A percentile compares a stretch with the other conserved stretches of the same genome.
phyloP scores from a whole-genome alignment of 441 rosid genomes.

The Mallotus repandus region DNA sequence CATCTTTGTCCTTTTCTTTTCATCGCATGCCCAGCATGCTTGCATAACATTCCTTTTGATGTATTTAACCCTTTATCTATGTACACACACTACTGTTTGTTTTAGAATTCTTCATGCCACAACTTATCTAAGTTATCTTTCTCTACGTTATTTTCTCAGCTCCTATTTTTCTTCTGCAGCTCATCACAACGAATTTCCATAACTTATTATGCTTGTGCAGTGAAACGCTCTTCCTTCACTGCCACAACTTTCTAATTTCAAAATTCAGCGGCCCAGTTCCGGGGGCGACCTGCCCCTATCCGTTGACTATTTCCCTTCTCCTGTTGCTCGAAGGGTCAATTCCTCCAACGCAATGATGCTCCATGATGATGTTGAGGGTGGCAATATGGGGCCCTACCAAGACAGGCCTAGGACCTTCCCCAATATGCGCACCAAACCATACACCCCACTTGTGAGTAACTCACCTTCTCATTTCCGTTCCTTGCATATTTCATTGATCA shows the following conservation, averaged over 20 bases:
- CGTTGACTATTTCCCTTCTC: constrained; percentile 45
- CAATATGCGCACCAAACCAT: constrained; percentile 79
- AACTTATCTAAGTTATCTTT: too few relatives aligned
- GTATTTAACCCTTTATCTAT: too few relatives aligned
- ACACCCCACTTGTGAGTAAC: constrained; percentile 62
- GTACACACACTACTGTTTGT: too few relatives aligned
- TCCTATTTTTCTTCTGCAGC: too few relatives aligned
- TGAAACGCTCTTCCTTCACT: constrained; percentile 25
- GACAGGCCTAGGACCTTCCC: constrained; percentile 93
- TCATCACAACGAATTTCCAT: too few relatives aligned
- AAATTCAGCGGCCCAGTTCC: constrained; percentile 67
- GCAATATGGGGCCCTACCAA: constrained; percentile 62
- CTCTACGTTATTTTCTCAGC: too few relatives aligned
- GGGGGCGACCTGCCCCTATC: constrained; percentile 66
- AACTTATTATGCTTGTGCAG: not conserved
- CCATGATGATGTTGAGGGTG: constrained; percentile 82
- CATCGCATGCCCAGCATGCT: too few relatives aligned
- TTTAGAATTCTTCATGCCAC: too few relatives aligned
- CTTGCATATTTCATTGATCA: not conserved
- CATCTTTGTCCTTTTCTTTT: too few relatives aligned
- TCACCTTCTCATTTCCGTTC: not conserved
- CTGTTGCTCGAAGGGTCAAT: constrained; percentile 40
- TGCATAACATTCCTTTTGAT: too few relatives aligned
- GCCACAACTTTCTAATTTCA: constrained; percentile 29
- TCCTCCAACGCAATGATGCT: constrained; percentile 72